These are phyloP conservation scores for Physcomitrellopsis africana DNA, from an alignment of 225 moss, liverwort and hornwort genomes.

Conservation along the genomic window DNA sequence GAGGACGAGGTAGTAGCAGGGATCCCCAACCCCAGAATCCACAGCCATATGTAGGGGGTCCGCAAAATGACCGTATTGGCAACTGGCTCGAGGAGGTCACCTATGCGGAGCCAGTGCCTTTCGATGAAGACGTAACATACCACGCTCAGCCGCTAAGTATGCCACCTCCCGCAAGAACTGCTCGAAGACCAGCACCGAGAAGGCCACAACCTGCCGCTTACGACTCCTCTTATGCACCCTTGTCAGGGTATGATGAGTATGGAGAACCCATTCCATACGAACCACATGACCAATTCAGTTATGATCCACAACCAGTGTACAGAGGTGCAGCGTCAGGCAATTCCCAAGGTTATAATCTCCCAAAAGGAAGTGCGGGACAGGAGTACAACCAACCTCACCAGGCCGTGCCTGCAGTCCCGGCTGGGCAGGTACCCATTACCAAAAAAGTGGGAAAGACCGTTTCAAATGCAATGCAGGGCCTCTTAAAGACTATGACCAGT, in stretches of 20 bases:
- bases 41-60: conserved; percentile 1
- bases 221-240: conserved; percentile 11
- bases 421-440: background rate
- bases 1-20: background rate
- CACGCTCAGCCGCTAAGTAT: background rate
- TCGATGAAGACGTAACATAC: background rate
- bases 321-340: background rate
- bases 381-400: conserved; percentile 12
- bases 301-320: conserved; percentile 6
- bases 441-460: conserved; percentile 25
- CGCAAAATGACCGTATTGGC: conserved; percentile 19
- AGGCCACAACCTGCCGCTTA: conserved; percentile 1
- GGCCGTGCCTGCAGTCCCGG: background rate
- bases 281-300: too few species aligned
- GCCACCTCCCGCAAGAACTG: background rate
- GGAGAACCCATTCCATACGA: too few species aligned
- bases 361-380: background rate
- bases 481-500: conserved; percentile 23
- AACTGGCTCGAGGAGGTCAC: conserved; percentile 23
- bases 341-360: background rate
- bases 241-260: too few species aligned
- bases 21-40: conserved; percentile 4
- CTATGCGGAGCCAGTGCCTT: background rate
- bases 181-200: background rate
- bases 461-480: conserved; percentile 23